Evolutionary conservation across 1,284 basidiomycete species (phyloP).

Genomic region (Vanrija humicola): DNA sequence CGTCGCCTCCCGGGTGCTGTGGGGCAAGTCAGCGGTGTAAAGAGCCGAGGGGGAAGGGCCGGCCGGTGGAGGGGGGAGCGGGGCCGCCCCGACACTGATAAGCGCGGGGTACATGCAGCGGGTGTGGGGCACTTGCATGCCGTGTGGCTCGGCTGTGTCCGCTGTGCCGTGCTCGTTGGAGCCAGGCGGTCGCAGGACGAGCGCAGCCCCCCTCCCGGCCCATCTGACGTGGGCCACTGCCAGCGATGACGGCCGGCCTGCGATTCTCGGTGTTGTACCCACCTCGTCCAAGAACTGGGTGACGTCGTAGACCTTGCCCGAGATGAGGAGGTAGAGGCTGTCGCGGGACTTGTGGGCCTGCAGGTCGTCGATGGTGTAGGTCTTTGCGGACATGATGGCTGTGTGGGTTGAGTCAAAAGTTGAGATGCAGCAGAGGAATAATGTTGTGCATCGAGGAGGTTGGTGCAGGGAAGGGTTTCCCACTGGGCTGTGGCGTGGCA

Average conservation of each 20-base stretch:
- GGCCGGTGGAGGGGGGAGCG: background rate
- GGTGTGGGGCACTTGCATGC: background rate
- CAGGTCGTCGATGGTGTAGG: constrained; percentile 66
- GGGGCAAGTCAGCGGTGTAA: constrained; percentile 9
- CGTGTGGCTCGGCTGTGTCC: background rate
- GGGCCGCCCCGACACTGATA: background rate
- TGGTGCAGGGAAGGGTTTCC: too few relatives aligned
- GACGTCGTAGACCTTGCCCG: constrained; percentile 89
- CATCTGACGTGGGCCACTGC: background rate
- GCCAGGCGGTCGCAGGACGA: too few relatives aligned
- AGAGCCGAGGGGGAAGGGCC: background rate
- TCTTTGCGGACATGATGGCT: constrained; percentile 43
- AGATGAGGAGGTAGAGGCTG: constrained; percentile 71
- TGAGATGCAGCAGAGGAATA: too few relatives aligned
- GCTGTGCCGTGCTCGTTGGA: too few relatives aligned
- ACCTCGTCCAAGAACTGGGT: constrained; percentile 97
- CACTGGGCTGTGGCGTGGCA: too few relatives aligned
- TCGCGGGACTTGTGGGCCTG: constrained; percentile 69
- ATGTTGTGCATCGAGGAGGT: too few relatives aligned
- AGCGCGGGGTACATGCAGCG: background rate
- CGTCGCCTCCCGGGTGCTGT: constrained; percentile 95
- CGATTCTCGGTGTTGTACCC: constrained; percentile 26
- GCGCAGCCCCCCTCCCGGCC: background rate
- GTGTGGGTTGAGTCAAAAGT: background rate
- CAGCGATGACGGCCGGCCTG: background rate